These are phyloP conservation scores for Sphaerulina musiva DNA, from an alignment of 2,329 filamentous ascomycete species.

Conservation along the genomic window DNA sequence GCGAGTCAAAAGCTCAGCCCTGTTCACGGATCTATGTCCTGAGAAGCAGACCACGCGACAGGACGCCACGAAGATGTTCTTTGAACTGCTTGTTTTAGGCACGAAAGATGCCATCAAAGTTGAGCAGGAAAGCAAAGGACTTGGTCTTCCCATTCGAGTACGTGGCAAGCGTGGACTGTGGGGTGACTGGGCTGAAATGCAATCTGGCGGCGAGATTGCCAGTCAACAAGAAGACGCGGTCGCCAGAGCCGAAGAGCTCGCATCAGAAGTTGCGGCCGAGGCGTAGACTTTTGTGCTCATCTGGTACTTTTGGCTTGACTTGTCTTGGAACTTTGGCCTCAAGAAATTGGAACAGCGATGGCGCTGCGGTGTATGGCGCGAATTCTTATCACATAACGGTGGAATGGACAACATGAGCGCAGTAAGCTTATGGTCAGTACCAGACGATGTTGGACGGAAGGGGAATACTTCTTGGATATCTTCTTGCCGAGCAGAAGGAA, in stretches of 20 bases:
- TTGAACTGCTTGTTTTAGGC: slow-evolving; percentile 88
- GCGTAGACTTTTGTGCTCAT: not conserved
- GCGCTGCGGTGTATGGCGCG: not conserved
- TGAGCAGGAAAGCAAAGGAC: slow-evolving; percentile 64
- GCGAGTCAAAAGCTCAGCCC: slow-evolving; percentile 67
- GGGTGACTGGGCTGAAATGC: slow-evolving; percentile 86
- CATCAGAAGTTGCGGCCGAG: not conserved
- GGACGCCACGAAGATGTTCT: slow-evolving; percentile 99
- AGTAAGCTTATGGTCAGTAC: not conserved
- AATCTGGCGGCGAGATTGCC: slow-evolving; percentile 22
- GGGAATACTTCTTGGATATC: not conserved
- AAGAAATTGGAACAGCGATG: not conserved
- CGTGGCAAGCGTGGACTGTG: slow-evolving; percentile 91
- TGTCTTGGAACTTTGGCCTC: not conserved
- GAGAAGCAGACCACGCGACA: slow-evolving; percentile 72
- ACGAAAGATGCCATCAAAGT: slow-evolving; percentile 98
- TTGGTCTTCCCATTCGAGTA: slow-evolving; percentile 76
- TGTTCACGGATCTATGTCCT: slow-evolving; percentile 88
- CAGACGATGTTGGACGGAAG: not conserved
- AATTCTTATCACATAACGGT: not conserved
- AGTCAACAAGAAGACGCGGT: slow-evolving; percentile 9
- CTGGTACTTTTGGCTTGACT: not conserved
- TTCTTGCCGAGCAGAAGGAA: not conserved
- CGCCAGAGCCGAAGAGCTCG: not conserved
- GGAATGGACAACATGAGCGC: not conserved